These are phyloP conservation scores for Dillenia turbinata DNA, from an alignment of 164 flowering plant genomes.

Conservation along the genomic window DNA sequence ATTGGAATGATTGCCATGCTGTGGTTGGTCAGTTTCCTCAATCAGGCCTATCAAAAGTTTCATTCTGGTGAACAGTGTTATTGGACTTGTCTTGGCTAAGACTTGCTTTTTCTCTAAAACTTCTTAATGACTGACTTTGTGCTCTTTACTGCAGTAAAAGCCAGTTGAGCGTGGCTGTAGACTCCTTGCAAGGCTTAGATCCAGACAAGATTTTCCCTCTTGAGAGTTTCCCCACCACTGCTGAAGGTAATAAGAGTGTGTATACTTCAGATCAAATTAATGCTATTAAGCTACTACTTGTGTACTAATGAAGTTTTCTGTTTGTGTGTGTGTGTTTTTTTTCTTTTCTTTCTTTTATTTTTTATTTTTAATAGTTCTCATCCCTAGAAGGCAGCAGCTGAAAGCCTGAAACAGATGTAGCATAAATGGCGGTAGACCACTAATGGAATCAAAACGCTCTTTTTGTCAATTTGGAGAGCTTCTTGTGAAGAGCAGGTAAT, in stretches of 20 bases:
- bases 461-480: too few relatives aligned
- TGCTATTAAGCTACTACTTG: too few relatives aligned
- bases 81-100: background rate
- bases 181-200: constrained; percentile 40
- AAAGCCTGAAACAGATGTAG: constrained; percentile 11
- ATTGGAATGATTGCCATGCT: too few relatives aligned
- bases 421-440: background rate
- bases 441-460: too few relatives aligned
- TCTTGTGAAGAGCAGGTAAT: too few relatives aligned
- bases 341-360: constrained; percentile 1
- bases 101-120: background rate
- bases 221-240: constrained; percentile 44
- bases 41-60: background rate
- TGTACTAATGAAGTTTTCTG: background rate
- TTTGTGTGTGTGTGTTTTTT: background rate
- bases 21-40: background rate
- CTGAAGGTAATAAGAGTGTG: constrained; percentile 46
- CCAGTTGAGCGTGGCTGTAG: constrained; percentile 27
- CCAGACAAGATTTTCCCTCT: constrained; percentile 49
- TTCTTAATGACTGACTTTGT: background rate
- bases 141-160: constrained; percentile 46
- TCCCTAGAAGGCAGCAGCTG: constrained; percentile 23
- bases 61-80: background rate
- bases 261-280: too few relatives aligned
- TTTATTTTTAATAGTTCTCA: constrained; percentile 19